These are phyloP conservation scores for Auricularia heimuer DNA, from an alignment of 768 basidiomycete species.

Conservation along the genomic window DNA sequence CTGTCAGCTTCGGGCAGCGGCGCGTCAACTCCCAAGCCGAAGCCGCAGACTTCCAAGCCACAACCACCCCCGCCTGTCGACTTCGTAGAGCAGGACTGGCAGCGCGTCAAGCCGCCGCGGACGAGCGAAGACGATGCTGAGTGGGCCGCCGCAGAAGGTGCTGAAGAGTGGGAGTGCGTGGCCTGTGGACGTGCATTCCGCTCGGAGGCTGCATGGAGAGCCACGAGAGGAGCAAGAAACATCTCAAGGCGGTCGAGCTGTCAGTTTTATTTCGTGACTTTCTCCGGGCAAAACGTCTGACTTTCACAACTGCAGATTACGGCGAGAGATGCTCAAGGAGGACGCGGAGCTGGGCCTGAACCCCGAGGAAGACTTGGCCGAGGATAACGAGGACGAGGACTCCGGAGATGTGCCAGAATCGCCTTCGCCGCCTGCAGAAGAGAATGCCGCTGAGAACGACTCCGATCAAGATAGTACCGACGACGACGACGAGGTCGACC, in stretches of 20 bases:
- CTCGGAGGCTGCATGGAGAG: conserved; percentile 90
- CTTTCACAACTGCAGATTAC: conserved; percentile 31
- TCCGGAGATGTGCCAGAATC: neutral
- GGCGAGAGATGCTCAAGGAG: conserved; percentile 68
- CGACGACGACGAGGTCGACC: conserved; percentile 3
- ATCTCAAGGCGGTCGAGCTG: conserved; percentile 76
- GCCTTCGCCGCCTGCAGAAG: neutral
- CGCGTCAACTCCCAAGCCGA: conserved; percentile 44
- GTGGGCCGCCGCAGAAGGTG: conserved; percentile 64
- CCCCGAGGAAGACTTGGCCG: conserved; percentile 18
- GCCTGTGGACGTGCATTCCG: conserved; percentile 83
- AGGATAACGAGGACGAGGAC: conserved; percentile 12
- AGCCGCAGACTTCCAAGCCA: conserved; percentile 19
- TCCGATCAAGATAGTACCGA: neutral
- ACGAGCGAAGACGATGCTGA: conserved; percentile 47
- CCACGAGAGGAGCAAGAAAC: conserved; percentile 93
- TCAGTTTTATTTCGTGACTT: conserved; percentile 13
- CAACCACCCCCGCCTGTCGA: conserved; percentile 23
- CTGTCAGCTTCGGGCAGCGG: conserved; percentile 26
- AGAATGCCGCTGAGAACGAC: neutral
- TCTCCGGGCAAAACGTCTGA: neutral
- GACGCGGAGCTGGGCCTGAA: conserved; percentile 52
- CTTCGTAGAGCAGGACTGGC: conserved; percentile 88
- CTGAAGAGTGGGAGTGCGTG: conserved; percentile 92
- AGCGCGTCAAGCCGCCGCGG: conserved; percentile 41